phyloP scores from a whole-genome alignment of 768 basidiomycete genomes.

The Tricholoma sp. region DNA sequence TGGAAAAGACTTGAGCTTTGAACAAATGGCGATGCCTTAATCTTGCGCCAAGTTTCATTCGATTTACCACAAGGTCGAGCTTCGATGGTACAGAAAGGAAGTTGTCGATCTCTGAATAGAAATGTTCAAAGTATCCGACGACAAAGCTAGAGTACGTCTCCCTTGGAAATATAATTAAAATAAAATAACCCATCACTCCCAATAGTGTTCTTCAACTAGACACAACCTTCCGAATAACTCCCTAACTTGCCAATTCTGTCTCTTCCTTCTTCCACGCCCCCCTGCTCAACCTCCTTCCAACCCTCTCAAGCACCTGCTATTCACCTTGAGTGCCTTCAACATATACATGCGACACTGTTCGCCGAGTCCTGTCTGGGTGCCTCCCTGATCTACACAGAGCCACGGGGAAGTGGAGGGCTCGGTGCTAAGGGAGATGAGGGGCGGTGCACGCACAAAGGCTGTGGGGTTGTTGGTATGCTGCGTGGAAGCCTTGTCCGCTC shows the following conservation, averaged over 20 bases:
- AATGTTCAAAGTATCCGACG: too few species aligned
- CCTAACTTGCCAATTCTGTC: too few species aligned
- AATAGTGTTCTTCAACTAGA: conserved; percentile 64
- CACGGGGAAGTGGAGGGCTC: too few species aligned
- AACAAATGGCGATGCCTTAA: conserved; percentile 78
- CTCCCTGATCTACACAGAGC: too few species aligned
- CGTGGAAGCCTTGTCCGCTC: conserved; percentile 59
- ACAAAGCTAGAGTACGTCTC: too few species aligned
- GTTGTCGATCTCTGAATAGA: too few species aligned
- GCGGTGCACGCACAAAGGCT: conserved; percentile 49
- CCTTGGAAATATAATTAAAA: too few species aligned
- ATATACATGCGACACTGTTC: conserved; percentile 59
- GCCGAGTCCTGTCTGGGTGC: too few species aligned
- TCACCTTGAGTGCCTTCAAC: conserved; percentile 46
- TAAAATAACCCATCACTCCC: conserved; percentile 2
- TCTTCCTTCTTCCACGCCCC: conserved; percentile 51
- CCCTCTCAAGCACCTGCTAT: conserved; percentile 61
- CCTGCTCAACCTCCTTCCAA: conserved; percentile 58
- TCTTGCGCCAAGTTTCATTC: conserved; percentile 68
- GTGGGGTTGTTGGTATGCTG: conserved; percentile 50
- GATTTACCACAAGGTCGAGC: too few species aligned
- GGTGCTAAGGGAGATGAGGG: too few species aligned
- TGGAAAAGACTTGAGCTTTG: too few species aligned
- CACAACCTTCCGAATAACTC: conserved; percentile 77
- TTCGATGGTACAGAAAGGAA: too few species aligned